Evolutionary conservation across 1,284 basidiomycete species (phyloP).

Genomic region (Leccinum pachyderme): DNA sequence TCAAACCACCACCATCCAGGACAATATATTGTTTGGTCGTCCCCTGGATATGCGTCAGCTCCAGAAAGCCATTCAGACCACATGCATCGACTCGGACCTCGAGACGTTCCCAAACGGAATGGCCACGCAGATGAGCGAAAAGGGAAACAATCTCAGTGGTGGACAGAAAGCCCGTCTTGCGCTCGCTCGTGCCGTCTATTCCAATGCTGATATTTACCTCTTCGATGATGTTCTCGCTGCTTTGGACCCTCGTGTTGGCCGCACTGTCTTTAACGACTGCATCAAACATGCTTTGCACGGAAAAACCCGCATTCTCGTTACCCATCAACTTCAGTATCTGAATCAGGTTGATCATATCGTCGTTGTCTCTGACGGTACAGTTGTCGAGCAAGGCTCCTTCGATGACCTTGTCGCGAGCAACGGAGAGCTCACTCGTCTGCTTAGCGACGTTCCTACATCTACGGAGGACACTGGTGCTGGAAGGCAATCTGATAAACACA

Average conservation of each 20-base stretch:
- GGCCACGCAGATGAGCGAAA: constrained; percentile 58
- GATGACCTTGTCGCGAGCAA: constrained; percentile 38
- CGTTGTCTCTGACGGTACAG: constrained; percentile 45
- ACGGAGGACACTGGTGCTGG: constrained; percentile 33
- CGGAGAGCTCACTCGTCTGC: constrained; percentile 37
- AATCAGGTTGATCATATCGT: constrained; percentile 54
- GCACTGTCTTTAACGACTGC: constrained; percentile 60
- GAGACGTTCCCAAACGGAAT: constrained; percentile 62
- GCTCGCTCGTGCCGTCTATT: constrained; percentile 60
- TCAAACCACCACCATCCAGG: constrained; percentile 37
- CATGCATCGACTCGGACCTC: constrained; percentile 42
- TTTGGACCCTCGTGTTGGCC: constrained; percentile 56
- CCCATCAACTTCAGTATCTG: constrained; percentile 58
- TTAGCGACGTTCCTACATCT: constrained; percentile 35
- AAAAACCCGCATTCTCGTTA: constrained; percentile 57
- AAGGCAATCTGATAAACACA: constrained; percentile 28
- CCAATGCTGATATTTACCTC: constrained; percentile 49
- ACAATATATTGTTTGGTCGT: constrained; percentile 58
- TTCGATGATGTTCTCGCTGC: constrained; percentile 50
- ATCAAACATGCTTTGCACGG: constrained; percentile 49
- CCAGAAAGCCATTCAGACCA: constrained; percentile 27
- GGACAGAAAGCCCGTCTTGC: constrained; percentile 56
- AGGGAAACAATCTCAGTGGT: constrained; percentile 49
- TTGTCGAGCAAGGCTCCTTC: constrained; percentile 43
- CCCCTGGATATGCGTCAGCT: constrained; percentile 40